Evolutionary conservation across 2,329 filamentous ascomycete genomes (phyloP).

Genomic region (Aspergillus japonicus): DNA sequence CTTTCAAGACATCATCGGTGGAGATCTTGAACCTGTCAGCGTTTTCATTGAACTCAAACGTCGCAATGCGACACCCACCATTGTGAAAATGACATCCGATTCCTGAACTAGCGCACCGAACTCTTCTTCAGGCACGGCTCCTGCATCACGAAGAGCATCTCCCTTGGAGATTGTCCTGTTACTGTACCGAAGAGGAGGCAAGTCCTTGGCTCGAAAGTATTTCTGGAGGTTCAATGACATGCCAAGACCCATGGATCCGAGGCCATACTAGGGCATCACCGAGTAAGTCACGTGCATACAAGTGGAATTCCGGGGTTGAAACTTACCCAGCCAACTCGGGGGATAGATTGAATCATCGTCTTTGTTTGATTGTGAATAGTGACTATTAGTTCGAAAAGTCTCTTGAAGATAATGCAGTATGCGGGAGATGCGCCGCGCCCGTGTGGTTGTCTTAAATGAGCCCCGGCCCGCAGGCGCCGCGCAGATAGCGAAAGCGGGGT

Average conservation of each 20-base stretch:
- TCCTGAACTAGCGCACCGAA: not conserved
- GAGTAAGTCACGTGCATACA: too few relatives aligned
- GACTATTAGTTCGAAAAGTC: too few relatives aligned
- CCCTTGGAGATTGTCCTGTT: conserved; percentile 3
- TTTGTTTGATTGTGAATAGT: too few relatives aligned
- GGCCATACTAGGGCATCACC: conserved; percentile 27
- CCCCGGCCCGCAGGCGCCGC: too few relatives aligned
- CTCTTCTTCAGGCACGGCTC: not conserved
- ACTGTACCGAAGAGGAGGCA: conserved; percentile 39
- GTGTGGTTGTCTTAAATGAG: too few relatives aligned
- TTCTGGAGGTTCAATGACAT: conserved; percentile 54
- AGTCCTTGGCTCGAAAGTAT: conserved; percentile 29
- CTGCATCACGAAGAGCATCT: not conserved
- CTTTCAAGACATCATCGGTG: conserved; percentile 1
- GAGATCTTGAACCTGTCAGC: not conserved
- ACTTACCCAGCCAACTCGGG: not conserved
- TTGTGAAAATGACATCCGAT: conserved; percentile 4
- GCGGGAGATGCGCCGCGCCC: too few relatives aligned
- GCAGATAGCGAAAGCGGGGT: too few relatives aligned
- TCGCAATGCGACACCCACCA: not conserved
- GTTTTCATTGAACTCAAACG: too few relatives aligned
- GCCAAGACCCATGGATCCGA: conserved; percentile 53
- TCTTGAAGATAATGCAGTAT: too few relatives aligned
- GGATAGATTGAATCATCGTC: not conserved
- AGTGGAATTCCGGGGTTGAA: too few relatives aligned